Conservation (phyloP, 495 filamentous ascomycete species). For the Xylaria castorea region DNA sequence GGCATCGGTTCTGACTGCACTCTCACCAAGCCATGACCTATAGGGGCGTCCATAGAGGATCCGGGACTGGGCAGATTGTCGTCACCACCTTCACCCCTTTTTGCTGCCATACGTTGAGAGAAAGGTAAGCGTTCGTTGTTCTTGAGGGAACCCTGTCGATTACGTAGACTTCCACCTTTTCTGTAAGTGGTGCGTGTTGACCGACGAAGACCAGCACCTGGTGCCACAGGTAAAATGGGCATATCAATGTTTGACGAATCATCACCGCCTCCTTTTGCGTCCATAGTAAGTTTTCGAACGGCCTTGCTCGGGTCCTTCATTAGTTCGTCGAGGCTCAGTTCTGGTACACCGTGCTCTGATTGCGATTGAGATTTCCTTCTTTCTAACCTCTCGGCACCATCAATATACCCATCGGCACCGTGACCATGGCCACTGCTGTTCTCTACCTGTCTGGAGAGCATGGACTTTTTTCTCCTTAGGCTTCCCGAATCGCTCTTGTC, state of each 20-base stretch:
- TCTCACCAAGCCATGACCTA: slow-evolving; percentile 64
- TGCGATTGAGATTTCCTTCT: slow-evolving; percentile 70
- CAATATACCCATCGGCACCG: slow-evolving; percentile 71
- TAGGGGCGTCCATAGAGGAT: slow-evolving; percentile 56
- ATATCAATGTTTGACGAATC: slow-evolving; percentile 69
- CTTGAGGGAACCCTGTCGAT: slow-evolving; percentile 69
- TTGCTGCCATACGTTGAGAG: slow-evolving; percentile 70
- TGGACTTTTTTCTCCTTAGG: slow-evolving; percentile 88
- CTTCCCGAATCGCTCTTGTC: slow-evolving; percentile 67
- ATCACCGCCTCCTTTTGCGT: slow-evolving; percentile 41
- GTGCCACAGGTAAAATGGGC: slow-evolving; percentile 81
- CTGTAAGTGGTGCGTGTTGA: slow-evolving; percentile 93
- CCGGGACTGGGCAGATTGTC: slow-evolving; percentile 59
- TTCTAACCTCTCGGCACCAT: slow-evolving; percentile 87
- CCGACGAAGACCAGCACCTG: slow-evolving; percentile 78
- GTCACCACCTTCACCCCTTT: slow-evolving; percentile 64
- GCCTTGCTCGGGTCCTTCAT: slow-evolving; percentile 80
- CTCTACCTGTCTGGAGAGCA: slow-evolving; percentile 92
- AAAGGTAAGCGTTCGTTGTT: slow-evolving; percentile 60
- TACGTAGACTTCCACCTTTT: slow-evolving; percentile 79
- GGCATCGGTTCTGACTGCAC: slow-evolving; percentile 80
- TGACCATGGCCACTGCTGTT: slow-evolving; percentile 64
- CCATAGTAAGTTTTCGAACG: slow-evolving; percentile 68
- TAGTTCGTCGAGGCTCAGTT: slow-evolving; percentile 73
- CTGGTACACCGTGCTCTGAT: slow-evolving; percentile 50